Conservation (phyloP, 768 basidiomycete genomes). For the Mycena polygramma region DNA sequence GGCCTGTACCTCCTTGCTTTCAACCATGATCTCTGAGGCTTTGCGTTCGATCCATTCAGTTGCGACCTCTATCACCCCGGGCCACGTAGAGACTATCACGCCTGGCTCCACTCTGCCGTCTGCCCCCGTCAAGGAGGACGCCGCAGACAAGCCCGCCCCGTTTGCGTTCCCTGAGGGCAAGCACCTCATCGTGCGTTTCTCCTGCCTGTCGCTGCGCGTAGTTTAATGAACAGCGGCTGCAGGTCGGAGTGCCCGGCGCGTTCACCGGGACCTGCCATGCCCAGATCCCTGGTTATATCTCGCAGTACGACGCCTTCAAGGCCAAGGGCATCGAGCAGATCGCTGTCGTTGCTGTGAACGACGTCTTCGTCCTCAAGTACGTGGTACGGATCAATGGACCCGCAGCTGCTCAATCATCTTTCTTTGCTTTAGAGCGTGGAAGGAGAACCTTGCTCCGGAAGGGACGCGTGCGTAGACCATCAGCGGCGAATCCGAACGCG, state of each 20-base stretch:
- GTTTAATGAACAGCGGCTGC: background rate
- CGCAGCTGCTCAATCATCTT: background rate
- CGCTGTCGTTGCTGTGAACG: slow-evolving; percentile 83
- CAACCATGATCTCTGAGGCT: slow-evolving; percentile 34
- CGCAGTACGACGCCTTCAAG: slow-evolving; percentile 77
- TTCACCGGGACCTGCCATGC: slow-evolving; percentile 81
- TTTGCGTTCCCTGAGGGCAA: slow-evolving; percentile 66
- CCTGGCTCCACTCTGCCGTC: slow-evolving; percentile 56
- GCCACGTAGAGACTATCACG: slow-evolving; percentile 54
- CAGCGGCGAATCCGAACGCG: background rate
- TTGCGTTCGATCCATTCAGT: slow-evolving; percentile 63
- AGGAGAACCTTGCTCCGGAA: slow-evolving; percentile 66
- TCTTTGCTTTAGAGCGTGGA: slow-evolving; percentile 69
- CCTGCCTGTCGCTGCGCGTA: too few species aligned
- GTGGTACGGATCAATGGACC: slow-evolving; percentile 30
- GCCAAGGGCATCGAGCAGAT: slow-evolving; percentile 81
- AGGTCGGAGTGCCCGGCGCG: slow-evolving; percentile 84
- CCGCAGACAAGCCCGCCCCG: slow-evolving; percentile 55
- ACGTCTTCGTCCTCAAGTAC: slow-evolving; percentile 78
- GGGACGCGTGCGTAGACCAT: slow-evolving; percentile 62
- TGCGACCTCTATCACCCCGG: slow-evolving; percentile 65
- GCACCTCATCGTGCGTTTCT: slow-evolving; percentile 66
- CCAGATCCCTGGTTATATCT: slow-evolving; percentile 75
- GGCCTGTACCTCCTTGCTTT: background rate
- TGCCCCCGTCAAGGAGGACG: slow-evolving; percentile 68